A percentile compares a stretch with the other conserved stretches of the same genome.
These are phyloP conservation scores for Cardamine chenopodiifolia DNA, from an alignment of 345 rosid genomes.

Conservation along the genomic window DNA sequence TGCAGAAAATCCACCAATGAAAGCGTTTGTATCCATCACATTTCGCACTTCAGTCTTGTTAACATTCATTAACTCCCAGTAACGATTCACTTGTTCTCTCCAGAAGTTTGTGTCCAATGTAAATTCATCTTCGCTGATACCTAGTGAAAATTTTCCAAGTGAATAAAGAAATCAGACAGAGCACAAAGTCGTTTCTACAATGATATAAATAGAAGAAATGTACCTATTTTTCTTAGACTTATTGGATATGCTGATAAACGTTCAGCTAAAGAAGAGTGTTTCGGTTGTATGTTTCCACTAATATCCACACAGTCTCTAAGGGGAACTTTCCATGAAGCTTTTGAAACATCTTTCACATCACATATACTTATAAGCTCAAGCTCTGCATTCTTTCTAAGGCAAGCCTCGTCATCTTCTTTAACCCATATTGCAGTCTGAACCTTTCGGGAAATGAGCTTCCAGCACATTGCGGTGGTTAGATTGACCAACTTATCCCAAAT, in stretches of 20 bases:
- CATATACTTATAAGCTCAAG: conserved; percentile 65
- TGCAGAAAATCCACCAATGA: conserved; percentile 75
- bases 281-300: conserved; percentile 41
- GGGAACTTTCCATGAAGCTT: conserved; percentile 79
- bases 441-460: conserved; percentile 85
- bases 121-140: conserved; percentile 68
- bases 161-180: background rate
- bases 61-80: conserved; percentile 76
- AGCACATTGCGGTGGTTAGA: conserved; percentile 91
- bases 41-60: conserved; percentile 59
- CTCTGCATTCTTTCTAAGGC: conserved; percentile 67
- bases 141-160: conserved; percentile 44
- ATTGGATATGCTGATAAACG: conserved; percentile 68
- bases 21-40: conserved; percentile 91
- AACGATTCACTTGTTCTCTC: conserved; percentile 66
- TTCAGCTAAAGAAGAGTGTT: conserved; percentile 60
- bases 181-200: background rate
- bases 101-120: conserved; percentile 65
- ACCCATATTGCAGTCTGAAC: conserved; percentile 95
- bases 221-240: conserved; percentile 66
- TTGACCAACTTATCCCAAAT: conserved; percentile 86
- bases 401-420: conserved; percentile 64
- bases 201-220: conserved; percentile 17
- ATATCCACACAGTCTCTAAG: conserved; percentile 64
- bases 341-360: conserved; percentile 52